Evolutionary conservation across 2,329 filamentous ascomycete species (phyloP).

Genomic region (Ophiognomonia clavigignenti-juglandacearum): DNA sequence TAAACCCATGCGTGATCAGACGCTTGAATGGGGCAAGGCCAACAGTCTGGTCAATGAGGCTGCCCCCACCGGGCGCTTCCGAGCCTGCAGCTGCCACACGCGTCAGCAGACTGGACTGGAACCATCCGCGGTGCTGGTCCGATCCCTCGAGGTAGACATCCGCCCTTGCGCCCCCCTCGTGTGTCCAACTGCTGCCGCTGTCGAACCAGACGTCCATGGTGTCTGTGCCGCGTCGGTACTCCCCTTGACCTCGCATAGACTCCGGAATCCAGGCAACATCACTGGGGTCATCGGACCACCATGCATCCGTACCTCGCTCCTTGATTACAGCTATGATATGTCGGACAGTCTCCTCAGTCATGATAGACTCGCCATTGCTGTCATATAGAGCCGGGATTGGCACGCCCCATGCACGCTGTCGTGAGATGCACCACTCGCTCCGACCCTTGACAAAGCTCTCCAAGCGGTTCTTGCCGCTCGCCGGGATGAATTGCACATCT

Average conservation of each 20-base stretch:
- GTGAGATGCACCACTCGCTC: slow-evolving; percentile 96
- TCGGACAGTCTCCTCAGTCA: slow-evolving; percentile 72
- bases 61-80: slow-evolving; percentile 25
- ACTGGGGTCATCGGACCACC: slow-evolving; percentile 80
- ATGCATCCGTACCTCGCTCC: slow-evolving; percentile 78
- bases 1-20: slow-evolving; percentile 94
- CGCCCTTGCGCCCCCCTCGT: slow-evolving; percentile 48
- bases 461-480: slow-evolving; percentile 66
- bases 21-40: slow-evolving; percentile 70
- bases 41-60: slow-evolving; percentile 28
- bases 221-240: slow-evolving; percentile 74
- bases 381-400: slow-evolving; percentile 90
- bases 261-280: slow-evolving; percentile 74
- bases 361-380: slow-evolving; percentile 65
- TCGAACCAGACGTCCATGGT: slow-evolving; percentile 99
- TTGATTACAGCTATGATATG: slow-evolving; percentile 80
- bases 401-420: slow-evolving; percentile 93
- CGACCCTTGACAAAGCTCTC: slow-evolving; percentile 82
- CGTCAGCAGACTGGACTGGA: slow-evolving; percentile 91
- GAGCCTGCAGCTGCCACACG: slow-evolving; percentile 62
- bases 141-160: slow-evolving; percentile 92
- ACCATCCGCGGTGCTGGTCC: slow-evolving; percentile 97
- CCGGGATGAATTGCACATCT: slow-evolving; percentile 73
- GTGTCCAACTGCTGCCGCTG: slow-evolving; percentile 88
- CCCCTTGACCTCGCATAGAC: slow-evolving; percentile 47